These are phyloP conservation scores for Kazachstania sp. DNA, from an alignment of 1,139 yeast species.

Conservation along the genomic window DNA sequence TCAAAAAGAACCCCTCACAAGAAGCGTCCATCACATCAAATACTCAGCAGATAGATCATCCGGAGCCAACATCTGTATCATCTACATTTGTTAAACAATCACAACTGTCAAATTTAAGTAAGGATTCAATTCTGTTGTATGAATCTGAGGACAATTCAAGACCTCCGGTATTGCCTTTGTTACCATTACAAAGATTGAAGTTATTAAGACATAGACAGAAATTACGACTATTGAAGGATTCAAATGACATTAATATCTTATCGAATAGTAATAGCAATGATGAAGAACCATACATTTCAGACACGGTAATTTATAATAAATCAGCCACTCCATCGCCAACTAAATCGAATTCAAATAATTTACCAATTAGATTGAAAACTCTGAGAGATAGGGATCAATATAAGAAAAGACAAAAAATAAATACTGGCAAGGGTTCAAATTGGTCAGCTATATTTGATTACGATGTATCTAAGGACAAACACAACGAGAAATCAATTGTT, in stretches of 20 bases:
- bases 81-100: no score
- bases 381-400: not conserved
- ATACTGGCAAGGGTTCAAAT: constrained; percentile 13
- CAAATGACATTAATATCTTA: not conserved
- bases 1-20: constrained; percentile 6
- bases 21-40: no score
- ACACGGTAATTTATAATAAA: constrained; percentile 6
- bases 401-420: constrained; percentile 1
- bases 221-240: constrained; percentile 7
- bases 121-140: constrained; percentile 9
- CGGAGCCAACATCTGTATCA: not conserved
- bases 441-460: constrained; percentile 28
- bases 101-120: no score
- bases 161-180: constrained; percentile 27
- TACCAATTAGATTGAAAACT: not conserved
- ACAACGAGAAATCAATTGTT: not conserved
- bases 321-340: constrained; percentile 20
- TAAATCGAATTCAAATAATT: constrained; percentile 1
- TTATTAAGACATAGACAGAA: constrained; percentile 24
- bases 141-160: constrained; percentile 10
- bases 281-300: not conserved
- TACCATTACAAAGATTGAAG: constrained; percentile 27
- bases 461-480: constrained; percentile 7
- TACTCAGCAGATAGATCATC: not conserved
- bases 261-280: not conserved